Percentiles rank a stretch among this genome's conserved stretches.
phyloP scores from a whole-genome alignment of 2,329 filamentous ascomycete genomes.

The Colletotrichum shisoi region DNA sequence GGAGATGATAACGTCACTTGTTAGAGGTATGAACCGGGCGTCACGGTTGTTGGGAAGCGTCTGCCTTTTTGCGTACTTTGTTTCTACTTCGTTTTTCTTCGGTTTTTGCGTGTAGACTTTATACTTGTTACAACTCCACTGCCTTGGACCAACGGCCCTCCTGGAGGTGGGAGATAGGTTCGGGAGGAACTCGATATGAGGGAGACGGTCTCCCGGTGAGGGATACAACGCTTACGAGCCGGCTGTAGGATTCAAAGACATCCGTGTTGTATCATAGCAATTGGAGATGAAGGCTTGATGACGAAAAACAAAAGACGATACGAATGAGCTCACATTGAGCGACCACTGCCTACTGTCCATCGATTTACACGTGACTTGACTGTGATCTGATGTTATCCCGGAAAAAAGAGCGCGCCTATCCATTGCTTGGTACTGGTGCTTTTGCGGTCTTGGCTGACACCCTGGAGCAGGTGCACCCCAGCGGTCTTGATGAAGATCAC shows the following conservation, averaged over 20 bases:
- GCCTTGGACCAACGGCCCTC: constrained; percentile 25
- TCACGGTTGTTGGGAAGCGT: constrained; percentile 38
- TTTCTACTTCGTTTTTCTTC: neutral
- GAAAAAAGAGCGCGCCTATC: neutral
- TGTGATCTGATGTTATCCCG: too few species aligned
- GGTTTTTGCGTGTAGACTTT: constrained; percentile 36
- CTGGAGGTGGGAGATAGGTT: constrained; percentile 26
- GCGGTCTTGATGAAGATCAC: constrained; percentile 23
- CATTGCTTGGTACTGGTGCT: constrained; percentile 4
- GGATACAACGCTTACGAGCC: constrained; percentile 25
- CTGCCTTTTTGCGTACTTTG: constrained; percentile 32
- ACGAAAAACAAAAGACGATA: constrained; percentile 30
- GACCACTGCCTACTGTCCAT: neutral
- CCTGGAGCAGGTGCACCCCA: neutral
- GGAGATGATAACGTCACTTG: constrained; percentile 36
- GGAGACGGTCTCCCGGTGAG: constrained; percentile 19
- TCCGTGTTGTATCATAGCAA: constrained; percentile 39
- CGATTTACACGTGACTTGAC: constrained; percentile 4
- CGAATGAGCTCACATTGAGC: constrained; percentile 34
- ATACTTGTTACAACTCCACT: constrained; percentile 37
- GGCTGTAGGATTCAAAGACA: constrained; percentile 39
- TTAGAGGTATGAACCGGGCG: constrained; percentile 40
- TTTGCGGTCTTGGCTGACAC: constrained; percentile 16
- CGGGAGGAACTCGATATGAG: constrained; percentile 19
- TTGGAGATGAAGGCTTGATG: constrained; percentile 39